A percentile compares a stretch with the other conserved stretches of the same genome.
phyloP scores from a whole-genome alignment of 768 basidiomycete genomes.

The Naganishia friedmannii region DNA sequence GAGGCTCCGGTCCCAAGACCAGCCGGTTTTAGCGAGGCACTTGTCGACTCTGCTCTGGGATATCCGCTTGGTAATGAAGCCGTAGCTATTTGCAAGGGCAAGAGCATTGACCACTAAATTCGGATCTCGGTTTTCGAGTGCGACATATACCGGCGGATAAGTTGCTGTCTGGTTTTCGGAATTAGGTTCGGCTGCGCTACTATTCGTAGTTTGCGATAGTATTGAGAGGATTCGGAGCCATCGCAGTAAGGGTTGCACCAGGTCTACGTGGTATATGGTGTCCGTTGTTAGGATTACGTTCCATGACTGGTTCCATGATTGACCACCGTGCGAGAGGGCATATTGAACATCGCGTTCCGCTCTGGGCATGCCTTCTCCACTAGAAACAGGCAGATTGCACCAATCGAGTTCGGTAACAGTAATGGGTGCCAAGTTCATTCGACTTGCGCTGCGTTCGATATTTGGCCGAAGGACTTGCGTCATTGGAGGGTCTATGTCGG shows the following conservation, averaged over 20 bases:
- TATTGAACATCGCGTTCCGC: not conserved
- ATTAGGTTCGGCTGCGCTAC: not conserved
- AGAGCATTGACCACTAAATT: constrained; percentile 63
- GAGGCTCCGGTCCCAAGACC: constrained; percentile 57
- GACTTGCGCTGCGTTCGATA: constrained; percentile 52
- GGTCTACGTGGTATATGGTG: constrained; percentile 67
- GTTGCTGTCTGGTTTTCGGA: not conserved
- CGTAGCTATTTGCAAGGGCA: constrained; percentile 58
- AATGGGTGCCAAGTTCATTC: constrained; percentile 19
- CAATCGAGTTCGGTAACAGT: constrained; percentile 1
- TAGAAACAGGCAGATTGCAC: not conserved
- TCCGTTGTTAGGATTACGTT: constrained; percentile 79
- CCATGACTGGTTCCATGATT: constrained; percentile 60
- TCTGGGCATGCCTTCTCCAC: not conserved
- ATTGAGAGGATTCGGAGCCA: constrained; percentile 56
- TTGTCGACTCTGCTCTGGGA: constrained; percentile 62
- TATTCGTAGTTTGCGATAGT: not conserved
- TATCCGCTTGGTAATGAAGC: constrained; percentile 62
- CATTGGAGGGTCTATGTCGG: constrained; percentile 68
- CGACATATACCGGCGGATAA: constrained; percentile 61
- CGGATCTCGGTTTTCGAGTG: constrained; percentile 76
- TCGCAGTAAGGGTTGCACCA: constrained; percentile 68
- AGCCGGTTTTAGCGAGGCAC: constrained; percentile 61
- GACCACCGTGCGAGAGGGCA: not conserved
- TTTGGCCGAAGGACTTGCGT: constrained; percentile 64